Conservation (phyloP, 2,329 filamentous ascomycete species). For the Leptographium flavum region DNA sequence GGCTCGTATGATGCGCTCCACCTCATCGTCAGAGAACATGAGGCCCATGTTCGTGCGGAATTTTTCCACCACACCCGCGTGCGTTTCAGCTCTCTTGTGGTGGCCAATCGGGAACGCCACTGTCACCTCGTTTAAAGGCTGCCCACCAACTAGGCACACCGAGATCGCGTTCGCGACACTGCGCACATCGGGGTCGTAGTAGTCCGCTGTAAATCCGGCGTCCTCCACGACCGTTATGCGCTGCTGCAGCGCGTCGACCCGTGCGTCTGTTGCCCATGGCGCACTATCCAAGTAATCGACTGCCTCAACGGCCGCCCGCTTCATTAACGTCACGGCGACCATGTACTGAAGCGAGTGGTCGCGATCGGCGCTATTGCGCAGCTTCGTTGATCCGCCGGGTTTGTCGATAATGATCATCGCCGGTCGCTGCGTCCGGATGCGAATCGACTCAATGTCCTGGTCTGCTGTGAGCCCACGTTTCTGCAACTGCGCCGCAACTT, state of each 20-base stretch:
- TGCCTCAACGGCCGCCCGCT: neutral
- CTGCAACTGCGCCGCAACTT: neutral
- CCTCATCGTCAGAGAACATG: no score
- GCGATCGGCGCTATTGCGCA: neutral
- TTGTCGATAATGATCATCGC: neutral
- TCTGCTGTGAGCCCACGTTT: neutral
- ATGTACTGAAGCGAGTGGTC: neutral
- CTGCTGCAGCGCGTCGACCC: neutral
- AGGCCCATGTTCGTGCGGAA: neutral
- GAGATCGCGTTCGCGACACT: neutral
- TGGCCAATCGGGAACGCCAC: neutral
- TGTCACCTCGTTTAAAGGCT: neutral
- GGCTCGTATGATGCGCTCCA: no score
- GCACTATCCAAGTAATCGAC: neutral
- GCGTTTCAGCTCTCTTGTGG: neutral
- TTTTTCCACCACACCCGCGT: neutral
- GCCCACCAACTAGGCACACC: neutral
- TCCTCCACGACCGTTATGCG: neutral
- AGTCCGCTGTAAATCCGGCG: neutral
- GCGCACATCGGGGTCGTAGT: neutral
- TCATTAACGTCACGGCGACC: neutral
- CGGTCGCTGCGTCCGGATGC: neutral
- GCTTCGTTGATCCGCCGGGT: neutral
- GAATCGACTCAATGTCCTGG: neutral
- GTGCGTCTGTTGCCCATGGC: neutral